These are phyloP conservation scores for Salix caprea DNA, from an alignment of 345 rosid species.

Conservation along the genomic window DNA sequence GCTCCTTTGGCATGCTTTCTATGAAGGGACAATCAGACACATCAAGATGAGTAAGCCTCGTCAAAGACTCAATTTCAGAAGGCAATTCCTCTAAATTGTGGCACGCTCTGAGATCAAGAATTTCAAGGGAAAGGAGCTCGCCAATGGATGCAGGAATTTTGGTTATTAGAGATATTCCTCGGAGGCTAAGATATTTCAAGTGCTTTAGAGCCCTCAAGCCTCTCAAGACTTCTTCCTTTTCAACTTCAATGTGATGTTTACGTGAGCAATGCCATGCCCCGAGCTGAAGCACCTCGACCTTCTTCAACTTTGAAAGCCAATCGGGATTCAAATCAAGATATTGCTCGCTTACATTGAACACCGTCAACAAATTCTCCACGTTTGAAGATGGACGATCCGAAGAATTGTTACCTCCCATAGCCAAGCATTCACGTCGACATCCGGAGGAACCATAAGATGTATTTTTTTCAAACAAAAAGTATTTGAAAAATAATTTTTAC, in stretches of 20 bases:
- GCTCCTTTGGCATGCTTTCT: slow-evolving; percentile 29
- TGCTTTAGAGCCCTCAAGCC: slow-evolving; percentile 15
- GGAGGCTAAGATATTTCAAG: slow-evolving; percentile 36
- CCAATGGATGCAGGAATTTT: slow-evolving; percentile 20
- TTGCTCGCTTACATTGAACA: slow-evolving; percentile 28
- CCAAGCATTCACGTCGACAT: neutral
- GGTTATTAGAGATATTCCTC: slow-evolving; percentile 38
- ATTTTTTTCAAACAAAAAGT: too few species aligned
- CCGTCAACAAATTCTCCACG: neutral
- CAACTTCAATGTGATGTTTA: slow-evolving; percentile 37
- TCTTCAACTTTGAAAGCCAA: slow-evolving; percentile 23
- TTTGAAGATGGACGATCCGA: neutral
- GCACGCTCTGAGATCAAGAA: slow-evolving; percentile 38
- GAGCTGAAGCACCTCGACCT: slow-evolving; percentile 26
- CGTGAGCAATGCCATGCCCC: slow-evolving; percentile 32
- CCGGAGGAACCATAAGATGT: neutral
- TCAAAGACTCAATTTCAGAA: slow-evolving; percentile 14
- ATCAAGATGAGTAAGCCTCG: slow-evolving; percentile 29
- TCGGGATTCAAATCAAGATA: slow-evolving; percentile 23
- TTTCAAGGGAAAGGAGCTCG: slow-evolving; percentile 22
- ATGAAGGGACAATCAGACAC: slow-evolving; percentile 38
- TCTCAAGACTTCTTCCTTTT: slow-evolving; percentile 21
- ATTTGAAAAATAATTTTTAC: too few species aligned
- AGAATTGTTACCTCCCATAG: neutral
- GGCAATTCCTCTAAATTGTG: slow-evolving; percentile 40